Percentiles rank a stretch among this genome's conserved stretches.
Evolutionary conservation across 2,329 filamentous ascomycete species (phyloP).

Genomic region (Coleophoma eucalyptorum): DNA sequence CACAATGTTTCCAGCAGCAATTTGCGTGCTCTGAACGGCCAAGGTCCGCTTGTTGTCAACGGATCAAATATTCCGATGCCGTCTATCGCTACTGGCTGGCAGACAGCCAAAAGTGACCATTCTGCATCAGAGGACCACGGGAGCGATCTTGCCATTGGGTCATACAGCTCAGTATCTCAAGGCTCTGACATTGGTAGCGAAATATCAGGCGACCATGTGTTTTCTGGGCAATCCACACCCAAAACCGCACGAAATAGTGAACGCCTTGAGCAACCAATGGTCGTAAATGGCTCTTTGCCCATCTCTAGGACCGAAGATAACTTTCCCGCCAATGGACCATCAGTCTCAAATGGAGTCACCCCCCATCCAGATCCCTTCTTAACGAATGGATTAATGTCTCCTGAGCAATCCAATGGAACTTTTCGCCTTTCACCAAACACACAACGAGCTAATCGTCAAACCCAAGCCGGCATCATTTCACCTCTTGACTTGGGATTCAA

Average conservation of each 20-base stretch:
- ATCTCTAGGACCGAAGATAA: constrained; percentile 5
- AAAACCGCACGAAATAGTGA: constrained; percentile 13
- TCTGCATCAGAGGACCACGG: constrained; percentile 19
- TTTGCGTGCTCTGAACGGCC: constrained; percentile 20
- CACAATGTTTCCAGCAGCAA: constrained; percentile 21
- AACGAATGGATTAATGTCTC: constrained; percentile 11
- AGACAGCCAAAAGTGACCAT: constrained; percentile 18
- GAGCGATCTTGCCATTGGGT: constrained; percentile 16
- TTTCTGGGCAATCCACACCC: constrained; percentile 20
- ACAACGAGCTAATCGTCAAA: constrained; percentile 16
- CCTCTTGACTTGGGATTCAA: constrained; percentile 24
- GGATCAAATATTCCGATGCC: constrained; percentile 22
- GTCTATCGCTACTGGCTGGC: constrained; percentile 21
- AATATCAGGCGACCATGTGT: constrained; percentile 14
- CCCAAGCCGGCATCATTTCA: constrained; percentile 23
- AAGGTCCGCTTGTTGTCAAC: constrained; percentile 25
- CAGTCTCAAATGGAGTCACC: constrained; percentile 6
- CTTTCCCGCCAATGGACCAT: background rate
- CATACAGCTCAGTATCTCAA: constrained; percentile 23
- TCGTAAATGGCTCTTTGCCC: constrained; percentile 22
- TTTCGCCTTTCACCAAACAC: constrained; percentile 22
- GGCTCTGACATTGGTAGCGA: constrained; percentile 19
- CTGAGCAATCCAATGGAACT: constrained; percentile 14
- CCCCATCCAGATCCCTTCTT: constrained; percentile 3
- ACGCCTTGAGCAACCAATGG: constrained; percentile 13